phyloP scores from a whole-genome alignment of 2,329 filamentous ascomycete genomes.

The Dactylellina parvicollis region DNA sequence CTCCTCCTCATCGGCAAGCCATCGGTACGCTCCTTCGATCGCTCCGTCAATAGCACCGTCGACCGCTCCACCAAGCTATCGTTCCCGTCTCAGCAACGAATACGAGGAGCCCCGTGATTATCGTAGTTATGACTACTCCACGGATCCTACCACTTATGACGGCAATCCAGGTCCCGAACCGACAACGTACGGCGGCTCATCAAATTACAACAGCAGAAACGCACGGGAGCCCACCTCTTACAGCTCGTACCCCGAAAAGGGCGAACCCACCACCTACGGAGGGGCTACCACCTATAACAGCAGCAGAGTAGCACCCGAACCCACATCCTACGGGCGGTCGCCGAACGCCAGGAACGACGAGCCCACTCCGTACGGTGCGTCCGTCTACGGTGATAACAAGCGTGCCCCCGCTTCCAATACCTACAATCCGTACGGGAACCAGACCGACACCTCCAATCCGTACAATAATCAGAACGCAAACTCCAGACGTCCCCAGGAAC shows the following conservation, averaged over 20 bases:
- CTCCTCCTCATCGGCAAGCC: neutral
- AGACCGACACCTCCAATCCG: neutral
- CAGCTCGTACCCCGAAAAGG: conserved; percentile 1
- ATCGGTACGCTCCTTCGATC: neutral
- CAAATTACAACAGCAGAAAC: neutral
- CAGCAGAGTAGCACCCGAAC: neutral
- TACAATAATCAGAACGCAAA: neutral
- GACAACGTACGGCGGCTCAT: neutral
- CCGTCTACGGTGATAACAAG: conserved; percentile 8
- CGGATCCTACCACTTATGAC: conserved; percentile 6
- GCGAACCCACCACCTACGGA: neutral
- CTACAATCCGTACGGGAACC: conserved; percentile 6
- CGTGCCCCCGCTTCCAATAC: neutral
- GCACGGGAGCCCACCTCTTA: conserved; percentile 1
- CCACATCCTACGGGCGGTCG: conserved; percentile 3
- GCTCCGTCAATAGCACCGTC: too few species aligned
- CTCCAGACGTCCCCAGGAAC: neutral
- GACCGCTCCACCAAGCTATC: conserved; percentile 12
- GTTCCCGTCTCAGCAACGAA: neutral
- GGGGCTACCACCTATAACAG: too few species aligned
- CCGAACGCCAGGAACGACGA: neutral
- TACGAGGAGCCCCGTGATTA: neutral
- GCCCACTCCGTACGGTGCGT: conserved; percentile 12
- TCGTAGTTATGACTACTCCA: conserved; percentile 5
- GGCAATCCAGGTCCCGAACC: neutral